Conservation (phyloP, 495 filamentous ascomycete genomes). For the Xylaria palmicola region DNA sequence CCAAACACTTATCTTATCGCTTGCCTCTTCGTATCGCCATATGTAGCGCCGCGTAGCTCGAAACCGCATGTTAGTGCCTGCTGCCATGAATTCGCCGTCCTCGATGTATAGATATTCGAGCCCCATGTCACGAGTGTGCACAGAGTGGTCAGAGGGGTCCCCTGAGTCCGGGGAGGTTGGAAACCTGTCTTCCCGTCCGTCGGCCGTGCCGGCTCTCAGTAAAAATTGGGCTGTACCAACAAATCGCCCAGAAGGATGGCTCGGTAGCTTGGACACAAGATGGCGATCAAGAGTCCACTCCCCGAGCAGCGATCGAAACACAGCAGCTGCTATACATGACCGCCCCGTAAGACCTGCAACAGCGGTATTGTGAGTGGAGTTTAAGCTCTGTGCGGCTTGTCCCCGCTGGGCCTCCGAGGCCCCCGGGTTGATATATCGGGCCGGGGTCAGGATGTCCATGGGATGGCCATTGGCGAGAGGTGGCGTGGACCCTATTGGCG, state of each 20-base stretch:
- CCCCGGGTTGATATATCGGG: conserved; percentile 36
- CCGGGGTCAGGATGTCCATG: conserved; percentile 47
- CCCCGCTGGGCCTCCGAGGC: conserved; percentile 14
- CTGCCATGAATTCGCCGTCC: conserved; percentile 56
- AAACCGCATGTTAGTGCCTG: conserved; percentile 43
- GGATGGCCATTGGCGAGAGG: conserved; percentile 32
- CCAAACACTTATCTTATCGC: conserved; percentile 63
- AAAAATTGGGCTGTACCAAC: conserved; percentile 62
- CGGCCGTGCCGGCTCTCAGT: conserved; percentile 52
- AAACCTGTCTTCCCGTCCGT: conserved; percentile 38
- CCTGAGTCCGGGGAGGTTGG: conserved; percentile 40
- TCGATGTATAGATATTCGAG: conserved; percentile 69
- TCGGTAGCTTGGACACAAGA: conserved; percentile 43
- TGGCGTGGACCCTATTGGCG: conserved; percentile 26
- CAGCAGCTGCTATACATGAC: conserved; percentile 56
- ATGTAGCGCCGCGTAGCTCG: conserved; percentile 51
- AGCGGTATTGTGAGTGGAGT: conserved; percentile 33
- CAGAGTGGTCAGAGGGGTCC: conserved; percentile 43
- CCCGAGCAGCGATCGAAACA: conserved; percentile 74
- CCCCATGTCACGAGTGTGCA: conserved; percentile 13
- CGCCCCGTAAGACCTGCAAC: conserved; percentile 35
- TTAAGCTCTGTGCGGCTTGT: conserved; percentile 29
- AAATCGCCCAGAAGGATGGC: conserved; percentile 59
- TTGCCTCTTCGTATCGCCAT: conserved; percentile 57
- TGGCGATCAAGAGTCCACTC: conserved; percentile 60